Conservation (phyloP, 768 basidiomycete species). For the Kwoniella mangroviensis region DNA sequence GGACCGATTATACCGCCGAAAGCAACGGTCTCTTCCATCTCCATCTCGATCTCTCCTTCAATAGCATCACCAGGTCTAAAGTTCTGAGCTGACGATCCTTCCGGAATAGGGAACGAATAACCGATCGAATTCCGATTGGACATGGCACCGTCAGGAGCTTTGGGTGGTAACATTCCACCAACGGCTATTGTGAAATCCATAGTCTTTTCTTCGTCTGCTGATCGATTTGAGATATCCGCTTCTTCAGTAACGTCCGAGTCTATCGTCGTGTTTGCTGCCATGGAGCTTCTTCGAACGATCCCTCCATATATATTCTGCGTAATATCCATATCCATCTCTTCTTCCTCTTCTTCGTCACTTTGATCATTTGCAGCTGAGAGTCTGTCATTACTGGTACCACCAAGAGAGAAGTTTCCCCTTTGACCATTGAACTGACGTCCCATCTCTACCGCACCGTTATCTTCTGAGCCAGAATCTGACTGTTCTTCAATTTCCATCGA, state of each 20-base stretch:
- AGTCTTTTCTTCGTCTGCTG: constrained; percentile 44
- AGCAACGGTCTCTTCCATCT: constrained; percentile 59
- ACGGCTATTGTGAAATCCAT: constrained; percentile 59
- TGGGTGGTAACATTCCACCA: constrained; percentile 53
- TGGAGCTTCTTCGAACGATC: constrained; percentile 32
- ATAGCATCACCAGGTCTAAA: constrained; percentile 40
- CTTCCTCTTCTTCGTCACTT: constrained; percentile 36
- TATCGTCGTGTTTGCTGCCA: constrained; percentile 21
- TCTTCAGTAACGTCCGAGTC: constrained; percentile 26
- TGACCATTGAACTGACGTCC: not conserved
- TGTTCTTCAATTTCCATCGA: constrained; percentile 54
- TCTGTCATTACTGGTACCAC: not conserved
- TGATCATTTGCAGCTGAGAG: constrained; percentile 21
- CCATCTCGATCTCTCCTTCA: constrained; percentile 47
- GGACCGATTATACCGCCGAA: constrained; percentile 53
- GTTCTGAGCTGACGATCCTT: constrained; percentile 2
- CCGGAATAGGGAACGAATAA: constrained; percentile 43
- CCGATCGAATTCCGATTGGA: constrained; percentile 48
- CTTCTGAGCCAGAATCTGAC: constrained; percentile 17
- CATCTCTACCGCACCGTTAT: not conserved
- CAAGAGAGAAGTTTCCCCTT: not conserved
- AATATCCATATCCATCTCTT: constrained; percentile 55
- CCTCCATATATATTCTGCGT: constrained; percentile 49
- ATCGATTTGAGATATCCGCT: constrained; percentile 19
- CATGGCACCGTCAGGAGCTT: constrained; percentile 52